A percentile compares a stretch with the other conserved stretches of the same genome.
Conservation (phyloP, 352 stramenopile species). For the Albugo laibachii region DNA sequence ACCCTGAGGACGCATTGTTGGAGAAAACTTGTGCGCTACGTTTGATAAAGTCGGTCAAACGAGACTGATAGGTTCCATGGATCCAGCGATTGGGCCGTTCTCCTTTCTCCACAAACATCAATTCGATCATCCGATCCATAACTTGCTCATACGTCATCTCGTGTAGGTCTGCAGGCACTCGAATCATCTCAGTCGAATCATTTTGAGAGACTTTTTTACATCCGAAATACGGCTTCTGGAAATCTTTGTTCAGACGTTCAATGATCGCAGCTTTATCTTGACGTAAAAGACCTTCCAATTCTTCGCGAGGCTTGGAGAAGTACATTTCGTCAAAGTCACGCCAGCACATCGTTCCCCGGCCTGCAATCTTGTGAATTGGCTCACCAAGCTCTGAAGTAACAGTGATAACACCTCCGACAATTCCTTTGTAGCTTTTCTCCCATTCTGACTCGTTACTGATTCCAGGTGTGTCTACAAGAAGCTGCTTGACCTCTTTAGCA, state of each 20-base stretch:
- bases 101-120: constrained; percentile 49
- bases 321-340: constrained; percentile 76
- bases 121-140: constrained; percentile 41
- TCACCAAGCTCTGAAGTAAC: constrained; percentile 72
- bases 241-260: constrained; percentile 59
- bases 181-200: no score
- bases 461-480: constrained; percentile 60
- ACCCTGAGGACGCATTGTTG: constrained; percentile 13
- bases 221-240: constrained; percentile 82
- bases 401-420: constrained; percentile 52
- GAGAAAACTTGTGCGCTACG: constrained; percentile 48
- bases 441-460: constrained; percentile 50
- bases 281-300: constrained; percentile 40
- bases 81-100: constrained; percentile 47
- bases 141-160: constrained; percentile 79
- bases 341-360: constrained; percentile 55
- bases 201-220: constrained; percentile 15
- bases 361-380: constrained; percentile 72
- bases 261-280: constrained; percentile 65
- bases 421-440: constrained; percentile 56
- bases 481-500: constrained; percentile 56
- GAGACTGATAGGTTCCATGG: constrained; percentile 41
- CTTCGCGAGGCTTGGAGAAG: constrained; percentile 39
- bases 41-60: constrained; percentile 50
- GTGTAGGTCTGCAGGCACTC: constrained; percentile 24